phyloP scores from a whole-genome alignment of 176 grass and related monocot genomes.

The Juncus effusus region DNA sequence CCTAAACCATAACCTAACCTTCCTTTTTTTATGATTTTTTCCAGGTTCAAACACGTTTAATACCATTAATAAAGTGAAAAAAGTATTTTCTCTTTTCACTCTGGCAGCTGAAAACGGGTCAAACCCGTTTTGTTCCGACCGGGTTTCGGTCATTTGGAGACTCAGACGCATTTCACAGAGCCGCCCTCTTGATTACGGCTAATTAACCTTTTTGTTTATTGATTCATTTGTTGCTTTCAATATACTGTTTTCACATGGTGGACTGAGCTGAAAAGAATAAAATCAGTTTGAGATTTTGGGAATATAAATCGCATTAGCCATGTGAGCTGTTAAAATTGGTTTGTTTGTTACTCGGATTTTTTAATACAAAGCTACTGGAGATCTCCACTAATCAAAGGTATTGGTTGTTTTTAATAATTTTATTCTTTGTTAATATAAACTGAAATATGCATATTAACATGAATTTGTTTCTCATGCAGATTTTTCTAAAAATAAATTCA shows the following conservation, averaged over 20 bases:
- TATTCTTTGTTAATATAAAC: too few relatives aligned
- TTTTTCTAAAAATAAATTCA: too few relatives aligned
- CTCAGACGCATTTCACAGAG: conserved; percentile 54
- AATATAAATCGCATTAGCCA: conserved; percentile 37
- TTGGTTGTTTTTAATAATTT: too few relatives aligned
- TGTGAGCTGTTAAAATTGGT: conserved; percentile 35
- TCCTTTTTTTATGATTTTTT: conserved; percentile 13
- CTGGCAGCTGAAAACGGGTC: conserved; percentile 36
- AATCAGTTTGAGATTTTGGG: conserved; percentile 20
- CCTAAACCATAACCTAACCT: neutral
- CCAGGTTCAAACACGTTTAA: conserved; percentile 17
- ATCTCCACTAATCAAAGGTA: conserved; percentile 13
- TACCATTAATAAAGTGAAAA: conserved; percentile 4
- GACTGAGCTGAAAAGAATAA: conserved; percentile 27
- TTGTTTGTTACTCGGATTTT: neutral
- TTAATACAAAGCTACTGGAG: conserved; percentile 1
- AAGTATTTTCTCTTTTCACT: conserved; percentile 37
- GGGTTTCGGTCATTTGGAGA: conserved; percentile 44
- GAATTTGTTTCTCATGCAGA: too few relatives aligned
- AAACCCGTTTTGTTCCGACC: conserved; percentile 28
- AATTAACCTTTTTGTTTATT: conserved; percentile 25
- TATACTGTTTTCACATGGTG: conserved; percentile 36
- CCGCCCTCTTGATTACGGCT: conserved; percentile 71
- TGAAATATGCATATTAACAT: too few relatives aligned
- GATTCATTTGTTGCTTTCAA: conserved; percentile 16